Base-by-base conservation (phyloP, 768 basidiomycete genomes). In the Hypholoma sublateritium region DNA sequence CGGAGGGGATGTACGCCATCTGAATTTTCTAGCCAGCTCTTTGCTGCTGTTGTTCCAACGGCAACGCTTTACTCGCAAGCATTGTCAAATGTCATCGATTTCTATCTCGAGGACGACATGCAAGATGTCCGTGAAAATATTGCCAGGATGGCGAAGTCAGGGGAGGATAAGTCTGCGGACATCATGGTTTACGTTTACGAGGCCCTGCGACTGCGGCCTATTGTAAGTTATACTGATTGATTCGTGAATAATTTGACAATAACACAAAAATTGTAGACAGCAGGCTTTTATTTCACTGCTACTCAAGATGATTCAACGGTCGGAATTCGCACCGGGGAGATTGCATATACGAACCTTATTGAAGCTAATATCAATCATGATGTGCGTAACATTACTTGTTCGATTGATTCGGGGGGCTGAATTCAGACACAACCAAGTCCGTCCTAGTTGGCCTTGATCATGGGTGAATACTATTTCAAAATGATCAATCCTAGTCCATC, bases 21-120 rank as follows among this genome's bases (percentile, higher is more conserved):
- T 59, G 67, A 78, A 21, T 65, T 85, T n/a, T 77, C 83, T 1
- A 67, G 72, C n/a, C 72, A 74, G 22, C 70, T 84, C 6, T 81
- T 88, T 59, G 74, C 78, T 7, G 79, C 85, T 47, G 65, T 78
- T 16, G 76, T 87, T 12, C 83, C 85, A 4, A 83, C 83, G 14
- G 77, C 80, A 2, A 72, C 82, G 0, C 64, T 81, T 5, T 87
- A 82, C 71, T 83, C 84, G 0, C 76, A 83, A 50, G 76, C 78
- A 12, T 67, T 88, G 42, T 74, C 80, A 3, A 78, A 80, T 53
- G 77, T 86, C 22, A 73, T 90, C 47, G 74, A 87, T 63, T 87
- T 82, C 69, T 89, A 83, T 61, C 70, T 88, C 11, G 71, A 76
- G 8, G 73, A 76, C 1, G 67, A 65, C 42, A 69, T 70, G 59